phyloP scores from a whole-genome alignment of 116 monocot genomes.

The Trichopus zeylanicus region DNA sequence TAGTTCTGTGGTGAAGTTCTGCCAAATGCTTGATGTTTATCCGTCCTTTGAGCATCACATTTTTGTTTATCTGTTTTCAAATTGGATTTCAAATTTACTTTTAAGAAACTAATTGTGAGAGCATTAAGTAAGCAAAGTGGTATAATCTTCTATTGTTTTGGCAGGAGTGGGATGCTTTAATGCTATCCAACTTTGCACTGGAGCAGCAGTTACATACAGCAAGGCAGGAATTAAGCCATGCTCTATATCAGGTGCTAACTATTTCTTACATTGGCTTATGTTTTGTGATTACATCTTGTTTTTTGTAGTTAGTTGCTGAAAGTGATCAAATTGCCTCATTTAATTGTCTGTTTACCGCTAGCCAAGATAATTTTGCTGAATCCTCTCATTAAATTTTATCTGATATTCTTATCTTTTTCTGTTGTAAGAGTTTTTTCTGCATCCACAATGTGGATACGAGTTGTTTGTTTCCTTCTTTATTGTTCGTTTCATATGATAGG shows the following conservation, averaged over 20 bases:
- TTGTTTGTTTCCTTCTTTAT: too few species aligned
- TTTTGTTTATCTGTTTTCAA: not conserved
- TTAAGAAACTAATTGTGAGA: too few species aligned
- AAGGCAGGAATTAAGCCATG: constrained; percentile 94
- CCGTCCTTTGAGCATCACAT: too few species aligned
- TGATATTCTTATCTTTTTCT: too few species aligned
- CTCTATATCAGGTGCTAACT: constrained; percentile 72
- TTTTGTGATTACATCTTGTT: not conserved
- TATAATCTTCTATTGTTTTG: not conserved
- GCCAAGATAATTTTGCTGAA: not conserved
- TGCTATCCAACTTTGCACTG: constrained; percentile 89
- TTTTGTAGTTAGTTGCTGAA: too few species aligned
- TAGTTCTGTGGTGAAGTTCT: not conserved
- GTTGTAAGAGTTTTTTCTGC: too few species aligned
- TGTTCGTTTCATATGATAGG: too few species aligned
- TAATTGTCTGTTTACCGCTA: too few species aligned
- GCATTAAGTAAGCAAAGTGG: not conserved
- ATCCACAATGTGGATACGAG: too few species aligned
- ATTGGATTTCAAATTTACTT: too few species aligned
- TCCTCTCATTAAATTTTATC: not conserved
- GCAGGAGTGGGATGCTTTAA: constrained; percentile 98
- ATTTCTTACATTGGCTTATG: not conserved
- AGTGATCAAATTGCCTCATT: too few species aligned
- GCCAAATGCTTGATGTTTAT: not conserved
- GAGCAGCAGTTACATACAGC: constrained; percentile 96